phyloP scores from a whole-genome alignment of 208 protist species.

The Trypanosoma vivax region DNA sequence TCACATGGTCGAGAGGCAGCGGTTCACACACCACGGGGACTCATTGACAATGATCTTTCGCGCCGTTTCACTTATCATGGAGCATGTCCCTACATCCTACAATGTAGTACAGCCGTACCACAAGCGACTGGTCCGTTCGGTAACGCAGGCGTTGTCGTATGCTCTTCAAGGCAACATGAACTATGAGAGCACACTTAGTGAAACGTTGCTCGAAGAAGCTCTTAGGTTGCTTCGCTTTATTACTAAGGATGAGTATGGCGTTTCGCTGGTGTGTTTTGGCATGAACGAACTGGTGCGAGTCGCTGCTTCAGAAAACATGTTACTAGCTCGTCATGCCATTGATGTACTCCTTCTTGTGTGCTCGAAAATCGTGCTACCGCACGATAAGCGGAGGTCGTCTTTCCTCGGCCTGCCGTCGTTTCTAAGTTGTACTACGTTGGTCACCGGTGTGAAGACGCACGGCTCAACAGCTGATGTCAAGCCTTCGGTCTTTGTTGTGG shows the following conservation, averaged over 20 bases:
- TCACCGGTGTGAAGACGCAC: slow-evolving; percentile 2
- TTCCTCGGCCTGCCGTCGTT: slow-evolving; percentile 24
- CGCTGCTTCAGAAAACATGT: slow-evolving; percentile 42
- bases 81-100: slow-evolving; percentile 77
- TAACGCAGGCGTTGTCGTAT: slow-evolving; percentile 40
- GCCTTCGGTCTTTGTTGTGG: slow-evolving; percentile 53
- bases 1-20: slow-evolving; percentile 34
- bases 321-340: slow-evolving; percentile 64
- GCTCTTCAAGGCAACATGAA: slow-evolving; percentile 52
- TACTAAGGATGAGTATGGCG: slow-evolving; percentile 58
- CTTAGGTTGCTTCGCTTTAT: slow-evolving; percentile 78
- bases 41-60: slow-evolving; percentile 58
- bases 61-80: slow-evolving; percentile 68
- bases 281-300: slow-evolving; percentile 64
- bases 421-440: slow-evolving; percentile 40
- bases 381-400: slow-evolving; percentile 34
- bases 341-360: slow-evolving; percentile 65
- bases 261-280: slow-evolving; percentile 46
- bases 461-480: slow-evolving; percentile 24
- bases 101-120: slow-evolving; percentile 39
- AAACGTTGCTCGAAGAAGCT: slow-evolving; percentile 65
- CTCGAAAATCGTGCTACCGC: slow-evolving; percentile 72
- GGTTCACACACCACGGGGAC: slow-evolving; percentile 38
- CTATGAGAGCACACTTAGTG: slow-evolving; percentile 38
- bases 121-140: slow-evolving; percentile 34